Evolutionary conservation across 257 asterid genomes (phyloP).

Genomic region (Plectranthus barbatus): DNA sequence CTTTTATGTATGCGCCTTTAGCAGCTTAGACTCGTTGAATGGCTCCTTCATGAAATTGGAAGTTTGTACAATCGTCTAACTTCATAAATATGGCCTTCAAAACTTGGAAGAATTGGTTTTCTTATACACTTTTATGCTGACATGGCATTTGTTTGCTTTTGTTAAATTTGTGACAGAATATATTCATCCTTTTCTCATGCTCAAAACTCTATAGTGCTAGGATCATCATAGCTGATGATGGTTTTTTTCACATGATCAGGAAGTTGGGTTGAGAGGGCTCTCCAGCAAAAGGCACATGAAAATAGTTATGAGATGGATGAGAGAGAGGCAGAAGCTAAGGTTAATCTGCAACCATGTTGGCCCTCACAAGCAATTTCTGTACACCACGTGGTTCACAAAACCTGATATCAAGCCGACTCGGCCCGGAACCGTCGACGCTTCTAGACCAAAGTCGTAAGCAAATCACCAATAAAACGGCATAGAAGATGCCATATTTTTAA

Average conservation of each 20-base stretch:
- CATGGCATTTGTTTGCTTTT: neutral
- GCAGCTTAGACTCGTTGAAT: too few species aligned
- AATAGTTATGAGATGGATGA: constrained; percentile 79
- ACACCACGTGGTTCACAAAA: constrained; percentile 85
- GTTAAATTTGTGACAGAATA: neutral
- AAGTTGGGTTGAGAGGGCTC: constrained; percentile 76
- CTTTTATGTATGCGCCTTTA: too few species aligned
- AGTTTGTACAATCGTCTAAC: neutral
- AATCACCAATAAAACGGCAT: too few species aligned
- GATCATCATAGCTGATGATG: too few species aligned
- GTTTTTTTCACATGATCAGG: constrained; percentile 39
- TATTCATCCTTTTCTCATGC: neutral
- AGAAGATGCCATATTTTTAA: too few species aligned
- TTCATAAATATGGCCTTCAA: neutral
- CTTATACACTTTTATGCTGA: neutral
- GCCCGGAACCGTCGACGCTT: constrained; percentile 15
- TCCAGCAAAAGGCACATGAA: constrained; percentile 80
- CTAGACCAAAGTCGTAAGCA: constrained; percentile 36
- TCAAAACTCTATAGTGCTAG: too few species aligned
- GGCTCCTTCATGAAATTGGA: neutral
- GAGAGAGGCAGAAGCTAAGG: constrained; percentile 73
- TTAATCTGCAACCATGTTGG: constrained; percentile 74
- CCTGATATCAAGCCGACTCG: constrained; percentile 28
- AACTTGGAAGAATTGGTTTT: too few species aligned
- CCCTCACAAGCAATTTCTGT: constrained; percentile 59